Conservation (phyloP, 2,329 filamentous ascomycete species). For the Epicoccum sorghinum region DNA sequence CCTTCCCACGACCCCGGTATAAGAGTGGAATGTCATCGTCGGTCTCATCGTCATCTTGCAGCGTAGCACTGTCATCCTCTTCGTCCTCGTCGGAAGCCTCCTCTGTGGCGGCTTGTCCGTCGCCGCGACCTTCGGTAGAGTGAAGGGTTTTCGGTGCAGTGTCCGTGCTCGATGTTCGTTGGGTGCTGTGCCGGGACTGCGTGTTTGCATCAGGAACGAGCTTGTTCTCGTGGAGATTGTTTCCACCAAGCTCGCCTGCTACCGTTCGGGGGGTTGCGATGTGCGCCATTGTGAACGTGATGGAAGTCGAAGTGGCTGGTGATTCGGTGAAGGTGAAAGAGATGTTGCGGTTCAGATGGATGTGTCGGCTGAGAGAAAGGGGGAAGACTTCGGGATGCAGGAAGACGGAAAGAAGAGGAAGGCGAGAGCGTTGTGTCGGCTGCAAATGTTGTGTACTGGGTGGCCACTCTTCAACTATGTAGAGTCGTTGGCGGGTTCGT, state of each 20-base stretch:
- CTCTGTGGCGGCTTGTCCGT: constrained; percentile 36
- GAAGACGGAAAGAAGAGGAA: constrained; percentile 4
- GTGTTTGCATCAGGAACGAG: constrained; percentile 32
- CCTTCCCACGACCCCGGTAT: constrained; percentile 40
- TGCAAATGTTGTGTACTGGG: constrained; percentile 40
- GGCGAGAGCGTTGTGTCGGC: constrained; percentile 34
- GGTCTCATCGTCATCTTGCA: constrained; percentile 45
- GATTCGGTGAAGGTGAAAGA: not conserved
- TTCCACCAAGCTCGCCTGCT: constrained; percentile 37
- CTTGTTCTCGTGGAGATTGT: constrained; percentile 39
- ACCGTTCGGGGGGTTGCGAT: constrained; percentile 31
- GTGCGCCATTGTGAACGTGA: constrained; percentile 32
- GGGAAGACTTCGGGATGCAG: not conserved
- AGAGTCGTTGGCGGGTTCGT: constrained; percentile 39
- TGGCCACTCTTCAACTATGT: constrained; percentile 46
- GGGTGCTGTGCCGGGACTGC: constrained; percentile 29
- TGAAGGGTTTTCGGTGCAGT: constrained; percentile 27
- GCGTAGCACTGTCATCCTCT: constrained; percentile 42
- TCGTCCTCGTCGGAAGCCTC: constrained; percentile 43
- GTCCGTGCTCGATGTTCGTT: constrained; percentile 26
- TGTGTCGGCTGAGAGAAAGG: constrained; percentile 4
- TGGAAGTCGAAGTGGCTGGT: not conserved
- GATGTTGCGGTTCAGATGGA: not conserved
- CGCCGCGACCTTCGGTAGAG: constrained; percentile 31
- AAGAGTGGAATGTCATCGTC: constrained; percentile 43